Conservation (phyloP, 1,284 basidiomycete genomes). For the Xerocomus nothofagi region DNA sequence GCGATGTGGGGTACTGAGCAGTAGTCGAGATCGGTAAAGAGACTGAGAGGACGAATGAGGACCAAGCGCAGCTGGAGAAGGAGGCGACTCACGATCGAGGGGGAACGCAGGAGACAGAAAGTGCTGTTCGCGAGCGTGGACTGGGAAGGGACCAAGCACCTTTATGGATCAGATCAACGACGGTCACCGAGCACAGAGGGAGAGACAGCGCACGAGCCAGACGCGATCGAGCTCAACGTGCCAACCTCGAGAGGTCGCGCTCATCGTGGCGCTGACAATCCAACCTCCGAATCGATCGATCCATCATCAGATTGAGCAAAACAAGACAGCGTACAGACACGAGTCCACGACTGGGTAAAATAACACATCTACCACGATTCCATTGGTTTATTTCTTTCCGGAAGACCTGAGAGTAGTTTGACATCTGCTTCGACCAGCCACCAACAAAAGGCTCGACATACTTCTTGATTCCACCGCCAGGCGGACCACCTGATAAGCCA, state of each 20-base stretch:
- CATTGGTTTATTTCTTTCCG: slow-evolving; percentile 59
- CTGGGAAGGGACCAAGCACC: slow-evolving; percentile 79
- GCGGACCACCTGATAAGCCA: slow-evolving; percentile 53
- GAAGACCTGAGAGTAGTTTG: slow-evolving; percentile 53
- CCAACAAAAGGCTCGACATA: slow-evolving; percentile 37
- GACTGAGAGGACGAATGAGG: slow-evolving; percentile 10
- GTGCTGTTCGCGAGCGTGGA: slow-evolving; percentile 79
- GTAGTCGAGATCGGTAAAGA: slow-evolving; percentile 21
- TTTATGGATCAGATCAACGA: slow-evolving; percentile 26
- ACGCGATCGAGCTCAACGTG: slow-evolving; percentile 23
- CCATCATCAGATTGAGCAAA: background rate
- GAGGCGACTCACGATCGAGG: slow-evolving; percentile 49
- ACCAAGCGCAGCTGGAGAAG: background rate
- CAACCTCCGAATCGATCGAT: background rate
- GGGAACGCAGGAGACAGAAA: slow-evolving; percentile 75
- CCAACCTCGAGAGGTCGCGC: slow-evolving; percentile 16
- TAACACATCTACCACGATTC: background rate
- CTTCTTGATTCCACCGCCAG: slow-evolving; percentile 83
- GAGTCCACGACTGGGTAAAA: slow-evolving; percentile 1
- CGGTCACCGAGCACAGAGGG: background rate
- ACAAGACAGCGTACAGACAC: slow-evolving; percentile 7
- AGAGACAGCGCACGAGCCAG: slow-evolving; percentile 28
- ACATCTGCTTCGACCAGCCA: slow-evolving; percentile 7
- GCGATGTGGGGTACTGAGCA: slow-evolving; percentile 52
- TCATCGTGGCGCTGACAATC: slow-evolving; percentile 7